Conservation (phyloP, 441 rosid species). For the Syzygium syzygioides region DNA sequence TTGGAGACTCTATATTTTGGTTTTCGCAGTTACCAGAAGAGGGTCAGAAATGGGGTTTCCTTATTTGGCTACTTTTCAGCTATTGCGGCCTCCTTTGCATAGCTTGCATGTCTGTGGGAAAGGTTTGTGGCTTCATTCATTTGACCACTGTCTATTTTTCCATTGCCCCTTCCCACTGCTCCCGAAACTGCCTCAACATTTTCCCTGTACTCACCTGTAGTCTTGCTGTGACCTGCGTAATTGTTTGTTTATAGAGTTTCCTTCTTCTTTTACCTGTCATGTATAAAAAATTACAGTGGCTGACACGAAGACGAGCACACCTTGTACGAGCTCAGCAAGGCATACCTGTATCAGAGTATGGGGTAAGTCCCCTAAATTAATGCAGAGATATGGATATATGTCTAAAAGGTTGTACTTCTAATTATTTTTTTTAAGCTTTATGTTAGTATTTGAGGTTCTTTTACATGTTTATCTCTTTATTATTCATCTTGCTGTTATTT, state of each 20-base stretch:
- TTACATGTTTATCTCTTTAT: background rate
- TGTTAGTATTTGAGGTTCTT: background rate
- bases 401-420: background rate
- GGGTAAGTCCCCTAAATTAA: conserved; percentile 37
- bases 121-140: conserved; percentile 36
- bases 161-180: background rate
- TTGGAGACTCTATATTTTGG: conserved; percentile 1
- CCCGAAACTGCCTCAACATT: background rate
- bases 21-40: conserved; percentile 74
- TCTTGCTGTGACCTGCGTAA: background rate
- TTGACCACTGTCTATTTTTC: background rate
- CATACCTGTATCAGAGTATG: conserved; percentile 88
- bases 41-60: conserved; percentile 97
- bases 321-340: conserved; percentile 92
- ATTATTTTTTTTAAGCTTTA: background rate
- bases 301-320: conserved; percentile 81
- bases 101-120: conserved; percentile 73
- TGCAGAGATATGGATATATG: background rate
- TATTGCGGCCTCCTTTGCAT: conserved; percentile 88
- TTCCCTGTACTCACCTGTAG: background rate
- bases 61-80: conserved; percentile 95
- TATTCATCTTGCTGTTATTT: background rate
- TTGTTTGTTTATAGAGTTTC: background rate
- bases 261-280: background rate
- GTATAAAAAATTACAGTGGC: conserved; percentile 46